A percentile compares a stretch with the other conserved stretches of the same genome.
phyloP scores from a whole-genome alignment of 2,329 filamentous ascomycete species.

The Xylaria digitata region DNA sequence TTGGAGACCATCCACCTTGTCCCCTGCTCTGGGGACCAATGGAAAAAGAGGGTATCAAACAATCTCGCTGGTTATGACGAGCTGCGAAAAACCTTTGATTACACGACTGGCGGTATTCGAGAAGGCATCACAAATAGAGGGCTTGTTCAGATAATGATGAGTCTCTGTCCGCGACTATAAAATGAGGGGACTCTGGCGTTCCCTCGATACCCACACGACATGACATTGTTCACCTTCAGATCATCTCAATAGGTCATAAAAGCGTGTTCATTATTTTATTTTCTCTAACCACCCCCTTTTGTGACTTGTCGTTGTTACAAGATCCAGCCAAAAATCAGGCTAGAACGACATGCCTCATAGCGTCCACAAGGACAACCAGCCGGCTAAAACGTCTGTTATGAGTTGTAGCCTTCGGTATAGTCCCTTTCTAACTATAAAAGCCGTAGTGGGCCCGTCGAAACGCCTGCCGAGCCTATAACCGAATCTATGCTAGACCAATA shows the following conservation, averaged over 20 bases:
- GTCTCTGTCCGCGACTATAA: conserved; percentile 34
- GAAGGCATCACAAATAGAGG: conserved; percentile 22
- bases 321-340: conserved; percentile 5
- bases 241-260: conserved; percentile 32
- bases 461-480: conserved; percentile 21
- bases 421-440: conserved; percentile 38
- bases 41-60: conserved; percentile 27
- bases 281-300: conserved; percentile 22
- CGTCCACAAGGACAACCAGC: conserved; percentile 36
- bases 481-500: conserved; percentile 45
- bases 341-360: conserved; percentile 44
- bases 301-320: conserved; percentile 18
- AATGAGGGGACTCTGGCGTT: conserved; percentile 22
- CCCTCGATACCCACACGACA: conserved; percentile 25
- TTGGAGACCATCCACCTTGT: conserved; percentile 36
- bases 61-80: conserved; percentile 38
- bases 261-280: conserved; percentile 40
- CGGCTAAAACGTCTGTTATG: conserved; percentile 40
- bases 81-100: conserved; percentile 37
- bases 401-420: conserved; percentile 17
- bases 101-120: conserved; percentile 27
- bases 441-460: conserved; percentile 37
- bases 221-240: conserved; percentile 32
- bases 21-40: conserved; percentile 42
- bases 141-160: conserved; percentile 14